These are phyloP conservation scores for Thielaviopsis euricoi DNA, from an alignment of 2,329 filamentous ascomycete genomes.

Conservation along the genomic window DNA sequence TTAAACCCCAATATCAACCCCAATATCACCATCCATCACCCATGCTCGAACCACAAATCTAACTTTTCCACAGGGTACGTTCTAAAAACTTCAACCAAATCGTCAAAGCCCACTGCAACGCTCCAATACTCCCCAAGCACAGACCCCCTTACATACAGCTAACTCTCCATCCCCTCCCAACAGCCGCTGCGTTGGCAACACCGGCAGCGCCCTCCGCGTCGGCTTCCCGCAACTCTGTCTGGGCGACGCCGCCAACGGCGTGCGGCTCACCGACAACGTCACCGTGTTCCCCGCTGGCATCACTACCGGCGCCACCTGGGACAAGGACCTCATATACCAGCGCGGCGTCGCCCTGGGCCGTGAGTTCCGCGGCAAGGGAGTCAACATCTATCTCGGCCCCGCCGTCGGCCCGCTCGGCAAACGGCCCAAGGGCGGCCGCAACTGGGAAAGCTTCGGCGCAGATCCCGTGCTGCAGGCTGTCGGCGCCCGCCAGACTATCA, in stretches of 20 bases:
- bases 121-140: not conserved
- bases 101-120: too few species aligned
- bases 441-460: constrained; percentile 59
- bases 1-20: too few species aligned
- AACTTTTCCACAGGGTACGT: too few species aligned
- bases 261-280: constrained; percentile 56
- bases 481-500: constrained; percentile 62
- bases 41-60: too few species aligned
- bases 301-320: constrained; percentile 57
- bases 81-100: too few species aligned
- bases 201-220: constrained; percentile 51
- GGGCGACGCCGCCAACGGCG: constrained; percentile 54
- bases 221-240: constrained; percentile 58
- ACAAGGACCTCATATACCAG: constrained; percentile 53
- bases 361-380: constrained; percentile 58
- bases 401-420: constrained; percentile 54
- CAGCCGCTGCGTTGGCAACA: constrained; percentile 58
- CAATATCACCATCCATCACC: too few species aligned
- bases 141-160: not conserved
- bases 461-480: constrained; percentile 63
- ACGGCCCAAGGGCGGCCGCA: constrained; percentile 55
- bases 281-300: constrained; percentile 71
- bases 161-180: not conserved
- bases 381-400: constrained; percentile 55
- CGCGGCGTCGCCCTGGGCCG: constrained; percentile 52